These are phyloP conservation scores for Hanseniaspora clermontiae DNA, from an alignment of 805 yeast species.

Conservation along the genomic window DNA sequence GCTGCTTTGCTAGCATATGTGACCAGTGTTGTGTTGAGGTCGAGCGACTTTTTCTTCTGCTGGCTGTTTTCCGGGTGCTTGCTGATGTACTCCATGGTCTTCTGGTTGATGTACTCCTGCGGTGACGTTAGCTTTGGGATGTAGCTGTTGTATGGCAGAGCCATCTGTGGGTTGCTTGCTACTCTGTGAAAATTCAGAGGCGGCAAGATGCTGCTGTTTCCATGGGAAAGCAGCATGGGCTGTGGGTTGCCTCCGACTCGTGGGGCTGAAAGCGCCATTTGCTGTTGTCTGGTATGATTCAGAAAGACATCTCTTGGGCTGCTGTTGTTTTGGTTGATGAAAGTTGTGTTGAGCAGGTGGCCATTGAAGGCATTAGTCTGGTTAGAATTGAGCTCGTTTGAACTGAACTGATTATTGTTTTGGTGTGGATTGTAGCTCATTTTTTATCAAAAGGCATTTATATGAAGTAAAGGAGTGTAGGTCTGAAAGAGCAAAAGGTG, in stretches of 20 bases:
- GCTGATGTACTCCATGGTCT: background rate
- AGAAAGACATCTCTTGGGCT: background rate
- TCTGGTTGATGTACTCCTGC: background rate
- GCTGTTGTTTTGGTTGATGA: background rate
- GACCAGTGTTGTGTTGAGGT: too few relatives aligned
- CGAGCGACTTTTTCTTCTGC: background rate
- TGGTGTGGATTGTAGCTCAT: too few relatives aligned
- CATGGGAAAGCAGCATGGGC: background rate
- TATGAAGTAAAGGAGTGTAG: too few relatives aligned
- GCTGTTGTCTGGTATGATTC: background rate
- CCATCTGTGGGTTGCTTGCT: background rate
- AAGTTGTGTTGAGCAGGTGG: too few relatives aligned
- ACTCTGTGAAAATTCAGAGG: background rate
- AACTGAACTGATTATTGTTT: too few relatives aligned
- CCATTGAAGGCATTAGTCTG: too few relatives aligned
- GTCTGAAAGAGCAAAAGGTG: too few relatives aligned
- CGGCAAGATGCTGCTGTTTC: background rate
- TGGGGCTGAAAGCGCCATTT: background rate
- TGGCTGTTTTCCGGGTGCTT: background rate
- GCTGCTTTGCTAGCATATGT: too few relatives aligned
- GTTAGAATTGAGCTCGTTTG: too few relatives aligned
- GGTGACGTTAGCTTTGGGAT: constrained; percentile 8
- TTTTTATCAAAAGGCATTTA: too few relatives aligned
- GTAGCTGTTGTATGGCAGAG: background rate
- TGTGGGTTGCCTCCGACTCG: background rate